Conservation (phyloP, 2,329 filamentous ascomycete genomes). For the Diaporthe destruens region DNA sequence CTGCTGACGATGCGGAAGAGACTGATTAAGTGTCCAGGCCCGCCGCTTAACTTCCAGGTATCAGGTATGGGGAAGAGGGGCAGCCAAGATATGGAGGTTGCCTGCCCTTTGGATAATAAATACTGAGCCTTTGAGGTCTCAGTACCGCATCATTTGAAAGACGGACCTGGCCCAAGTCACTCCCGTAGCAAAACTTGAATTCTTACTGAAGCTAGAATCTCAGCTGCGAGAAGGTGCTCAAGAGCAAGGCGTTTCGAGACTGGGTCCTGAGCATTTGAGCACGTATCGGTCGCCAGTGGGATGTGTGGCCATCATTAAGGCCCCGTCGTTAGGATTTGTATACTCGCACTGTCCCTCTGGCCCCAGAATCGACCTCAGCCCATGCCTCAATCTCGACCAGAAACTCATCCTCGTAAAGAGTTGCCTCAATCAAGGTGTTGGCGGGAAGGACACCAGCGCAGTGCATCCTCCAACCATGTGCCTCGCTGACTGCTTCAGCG, state of each 20-base stretch:
- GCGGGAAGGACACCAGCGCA: conserved; percentile 44
- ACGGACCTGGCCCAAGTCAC: too few relatives aligned
- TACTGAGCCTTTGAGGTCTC: too few relatives aligned
- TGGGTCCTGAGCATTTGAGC: neutral
- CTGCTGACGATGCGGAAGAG: conserved; percentile 31
- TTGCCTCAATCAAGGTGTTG: conserved; percentile 42
- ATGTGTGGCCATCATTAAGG: neutral
- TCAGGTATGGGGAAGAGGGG: neutral
- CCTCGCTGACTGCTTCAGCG: conserved; percentile 46
- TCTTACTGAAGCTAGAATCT: too few relatives aligned
- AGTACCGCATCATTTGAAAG: neutral
- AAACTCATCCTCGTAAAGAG: conserved; percentile 41
- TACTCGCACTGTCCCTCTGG: conserved; percentile 23
- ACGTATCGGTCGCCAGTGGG: neutral
- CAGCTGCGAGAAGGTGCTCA: neutral
- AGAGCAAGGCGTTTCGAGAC: too few relatives aligned
- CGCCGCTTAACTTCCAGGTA: neutral
- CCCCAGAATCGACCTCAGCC: conserved; percentile 43
- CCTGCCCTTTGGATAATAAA: neutral
- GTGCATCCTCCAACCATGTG: conserved; percentile 48
- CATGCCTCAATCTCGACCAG: conserved; percentile 44
- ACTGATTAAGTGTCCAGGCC: conserved; percentile 5
- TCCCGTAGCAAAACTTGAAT: neutral
- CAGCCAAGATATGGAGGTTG: neutral
- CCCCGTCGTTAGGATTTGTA: conserved; percentile 3